phyloP scores from a whole-genome alignment of 208 protist genomes.

The Crithidia mellificae region DNA sequence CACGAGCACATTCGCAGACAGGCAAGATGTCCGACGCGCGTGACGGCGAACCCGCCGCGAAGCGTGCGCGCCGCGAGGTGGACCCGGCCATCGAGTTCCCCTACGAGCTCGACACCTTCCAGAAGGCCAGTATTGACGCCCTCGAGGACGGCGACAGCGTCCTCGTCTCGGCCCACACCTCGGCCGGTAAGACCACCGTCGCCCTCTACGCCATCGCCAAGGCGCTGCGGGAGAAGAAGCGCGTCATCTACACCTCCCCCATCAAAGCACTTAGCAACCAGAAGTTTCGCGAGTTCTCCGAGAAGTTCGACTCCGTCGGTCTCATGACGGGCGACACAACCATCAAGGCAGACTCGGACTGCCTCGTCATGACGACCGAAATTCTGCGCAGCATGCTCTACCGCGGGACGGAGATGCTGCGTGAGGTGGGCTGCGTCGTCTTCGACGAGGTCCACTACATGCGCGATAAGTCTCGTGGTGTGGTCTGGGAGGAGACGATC shows the following conservation, averaged over 20 bases:
- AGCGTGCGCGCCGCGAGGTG: constrained; percentile 66
- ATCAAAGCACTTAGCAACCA: constrained; percentile 99
- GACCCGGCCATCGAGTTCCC: constrained; percentile 93
- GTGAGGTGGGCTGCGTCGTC: constrained; percentile 99
- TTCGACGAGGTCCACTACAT: constrained; percentile 99
- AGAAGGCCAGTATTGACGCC: constrained; percentile 93
- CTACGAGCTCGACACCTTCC: constrained; percentile 96
- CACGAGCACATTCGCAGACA: background rate
- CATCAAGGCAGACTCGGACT: constrained; percentile 97
- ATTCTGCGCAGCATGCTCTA: constrained; percentile 99
- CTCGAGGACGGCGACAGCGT: constrained; percentile 98
- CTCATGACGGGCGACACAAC: constrained; percentile 99
- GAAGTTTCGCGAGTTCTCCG: constrained; percentile 99
- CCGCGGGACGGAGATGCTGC: constrained; percentile 97
- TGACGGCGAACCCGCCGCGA: constrained; percentile 41
- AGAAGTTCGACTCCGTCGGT: constrained; percentile 98
- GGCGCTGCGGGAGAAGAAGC: constrained; percentile 96
- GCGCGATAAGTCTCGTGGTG: constrained; percentile 98
- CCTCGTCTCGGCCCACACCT: constrained; percentile 99
- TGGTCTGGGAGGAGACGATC: constrained; percentile 99
- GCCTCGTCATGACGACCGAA: constrained; percentile 99
- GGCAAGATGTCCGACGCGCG: constrained; percentile 19
- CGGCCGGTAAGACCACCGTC: constrained; percentile 99
- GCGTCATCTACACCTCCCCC: constrained; percentile 99
- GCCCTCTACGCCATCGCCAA: constrained; percentile 99